phyloP scores from a whole-genome alignment of 148 eudicot genomes.

The Pharnaceum exiguum region DNA sequence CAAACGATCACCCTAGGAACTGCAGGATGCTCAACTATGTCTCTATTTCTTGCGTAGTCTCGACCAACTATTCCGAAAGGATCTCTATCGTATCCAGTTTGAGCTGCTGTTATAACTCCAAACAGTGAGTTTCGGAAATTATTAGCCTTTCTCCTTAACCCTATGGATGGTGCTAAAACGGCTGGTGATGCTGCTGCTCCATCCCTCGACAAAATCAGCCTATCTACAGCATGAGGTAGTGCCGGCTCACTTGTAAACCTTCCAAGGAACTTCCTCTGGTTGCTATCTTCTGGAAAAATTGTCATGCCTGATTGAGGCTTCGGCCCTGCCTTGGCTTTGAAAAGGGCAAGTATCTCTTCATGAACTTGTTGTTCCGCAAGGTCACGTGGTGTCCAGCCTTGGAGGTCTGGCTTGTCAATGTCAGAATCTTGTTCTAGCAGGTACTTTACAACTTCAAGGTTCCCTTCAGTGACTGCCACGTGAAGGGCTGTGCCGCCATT shows the following conservation, averaged over 20 bases:
- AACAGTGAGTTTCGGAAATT: constrained; percentile 58
- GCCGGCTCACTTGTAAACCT: constrained; percentile 8
- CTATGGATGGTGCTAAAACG: too few relatives aligned
- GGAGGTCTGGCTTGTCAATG: constrained; percentile 47
- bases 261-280: too few relatives aligned
- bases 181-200: too few relatives aligned
- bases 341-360: constrained; percentile 52
- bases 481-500: constrained; percentile 69
- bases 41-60: too few relatives aligned
- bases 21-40: too few relatives aligned
- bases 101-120: constrained; percentile 60
- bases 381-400: constrained; percentile 63
- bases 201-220: too few relatives aligned
- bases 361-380: constrained; percentile 65
- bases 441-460: constrained; percentile 47
- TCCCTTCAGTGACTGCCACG: constrained; percentile 48
- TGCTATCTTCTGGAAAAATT: too few relatives aligned
- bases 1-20: constrained; percentile 49
- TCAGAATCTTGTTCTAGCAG: constrained; percentile 58
- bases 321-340: constrained; percentile 27
- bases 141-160: constrained; percentile 34
- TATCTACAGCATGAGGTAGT: too few relatives aligned
- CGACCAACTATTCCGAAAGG: too few relatives aligned
- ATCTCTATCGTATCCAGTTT: not conserved
- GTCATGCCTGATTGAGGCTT: constrained; percentile 6